phyloP scores from a whole-genome alignment of 805 yeast species.

The Pachysolen tannophilus region DNA sequence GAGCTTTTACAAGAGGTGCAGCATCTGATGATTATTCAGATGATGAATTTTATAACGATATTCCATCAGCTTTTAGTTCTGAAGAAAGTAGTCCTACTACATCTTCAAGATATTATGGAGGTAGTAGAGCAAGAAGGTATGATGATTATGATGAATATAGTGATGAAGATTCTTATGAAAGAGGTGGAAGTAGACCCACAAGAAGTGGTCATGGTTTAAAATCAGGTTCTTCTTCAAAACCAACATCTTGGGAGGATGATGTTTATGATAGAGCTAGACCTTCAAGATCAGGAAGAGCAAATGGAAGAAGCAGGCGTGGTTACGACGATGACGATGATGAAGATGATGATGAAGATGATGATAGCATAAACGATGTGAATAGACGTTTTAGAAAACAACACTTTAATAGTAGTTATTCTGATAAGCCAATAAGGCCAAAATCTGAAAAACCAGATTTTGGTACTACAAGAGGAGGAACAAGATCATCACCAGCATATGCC shows the following conservation, averaged over 20 bases:
- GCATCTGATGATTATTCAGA: constrained; percentile 40
- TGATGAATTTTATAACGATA: constrained; percentile 66
- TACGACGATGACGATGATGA: constrained; percentile 6
- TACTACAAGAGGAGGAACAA: constrained; percentile 24
- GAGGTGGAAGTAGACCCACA: constrained; percentile 16
- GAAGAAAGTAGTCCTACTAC: constrained; percentile 36
- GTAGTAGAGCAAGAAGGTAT: constrained; percentile 17
- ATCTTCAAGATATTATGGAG: constrained; percentile 13
- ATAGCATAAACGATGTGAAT: constrained; percentile 1
- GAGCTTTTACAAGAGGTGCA: constrained; percentile 64
- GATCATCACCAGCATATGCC: constrained; percentile 3
- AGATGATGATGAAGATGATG: constrained; percentile 7
- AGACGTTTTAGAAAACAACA: constrained; percentile 17
- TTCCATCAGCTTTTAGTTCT: constrained; percentile 61
- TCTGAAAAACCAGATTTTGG: constrained; percentile 28
- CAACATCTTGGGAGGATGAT: constrained; percentile 81
- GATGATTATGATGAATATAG: constrained; percentile 19
- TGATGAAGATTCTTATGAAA: constrained; percentile 22
- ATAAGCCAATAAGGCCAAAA: constrained; percentile 20
- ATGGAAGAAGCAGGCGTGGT: constrained; percentile 5
- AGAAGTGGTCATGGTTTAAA: constrained; percentile 10
- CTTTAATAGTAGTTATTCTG: constrained; percentile 21
- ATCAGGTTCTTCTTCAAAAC: constrained; percentile 8
- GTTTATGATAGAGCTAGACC: constrained; percentile 49
- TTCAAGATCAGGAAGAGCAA: not conserved